A percentile compares a stretch with the other conserved stretches of the same genome.
These are phyloP conservation scores for Collybiopsis confluens DNA, from an alignment of 768 basidiomycete genomes.

Conservation along the genomic window DNA sequence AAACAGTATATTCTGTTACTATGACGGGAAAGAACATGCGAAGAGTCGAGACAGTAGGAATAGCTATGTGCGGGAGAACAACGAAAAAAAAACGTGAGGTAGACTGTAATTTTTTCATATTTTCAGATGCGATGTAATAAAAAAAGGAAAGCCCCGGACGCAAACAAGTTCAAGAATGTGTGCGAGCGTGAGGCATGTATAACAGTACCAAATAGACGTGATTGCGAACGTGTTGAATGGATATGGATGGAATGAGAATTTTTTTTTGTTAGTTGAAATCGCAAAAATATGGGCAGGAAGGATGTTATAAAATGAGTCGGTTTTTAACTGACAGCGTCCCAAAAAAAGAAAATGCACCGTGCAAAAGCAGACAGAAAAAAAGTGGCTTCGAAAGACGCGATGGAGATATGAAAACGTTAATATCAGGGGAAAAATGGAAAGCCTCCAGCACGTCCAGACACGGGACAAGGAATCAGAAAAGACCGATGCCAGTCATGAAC, in stretches of 20 bases:
- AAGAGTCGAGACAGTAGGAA: background rate
- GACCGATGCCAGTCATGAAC: background rate
- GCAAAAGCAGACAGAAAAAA: background rate
- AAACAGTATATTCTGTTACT: too few relatives aligned
- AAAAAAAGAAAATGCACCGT: background rate
- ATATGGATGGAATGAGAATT: too few relatives aligned
- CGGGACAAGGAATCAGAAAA: background rate
- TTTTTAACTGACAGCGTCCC: background rate
- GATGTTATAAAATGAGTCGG: background rate
- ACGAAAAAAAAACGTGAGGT: too few relatives aligned
- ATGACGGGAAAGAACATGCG: background rate
- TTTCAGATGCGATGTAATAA: too few relatives aligned
- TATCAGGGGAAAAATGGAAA: background rate
- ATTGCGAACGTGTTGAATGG: too few relatives aligned
- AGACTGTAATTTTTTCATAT: too few relatives aligned
- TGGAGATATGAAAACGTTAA: background rate
- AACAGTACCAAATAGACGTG: too few relatives aligned
- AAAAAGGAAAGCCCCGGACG: too few relatives aligned
- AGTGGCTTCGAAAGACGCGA: background rate
- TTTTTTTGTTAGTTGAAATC: too few relatives aligned
- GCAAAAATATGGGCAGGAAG: background rate
- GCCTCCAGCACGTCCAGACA: background rate
- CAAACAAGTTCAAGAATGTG: too few relatives aligned
- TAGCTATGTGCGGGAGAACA: background rate
- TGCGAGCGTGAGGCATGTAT: too few relatives aligned